Evolutionary conservation across 2,329 filamentous ascomycete genomes (phyloP), one percentile per base, ranked within the genome.

Genomic region (Trichoderma arundinaceum): DNA sequence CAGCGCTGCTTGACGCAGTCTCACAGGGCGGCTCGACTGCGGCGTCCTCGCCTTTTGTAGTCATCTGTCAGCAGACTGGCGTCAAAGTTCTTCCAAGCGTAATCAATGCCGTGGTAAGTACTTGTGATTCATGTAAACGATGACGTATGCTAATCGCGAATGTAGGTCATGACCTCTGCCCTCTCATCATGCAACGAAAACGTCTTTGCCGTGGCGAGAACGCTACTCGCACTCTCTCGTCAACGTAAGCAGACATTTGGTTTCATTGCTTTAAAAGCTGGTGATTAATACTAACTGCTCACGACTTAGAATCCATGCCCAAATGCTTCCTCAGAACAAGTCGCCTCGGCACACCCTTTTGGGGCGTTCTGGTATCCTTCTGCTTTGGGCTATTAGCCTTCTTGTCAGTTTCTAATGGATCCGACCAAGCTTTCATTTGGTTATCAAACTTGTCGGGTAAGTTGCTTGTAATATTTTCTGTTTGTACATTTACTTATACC

Each of bases 141-240:
- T 6, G 6, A 15, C 19, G 15, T 35, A 35, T 28, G 22, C 32
- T 57, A 1, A 58, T 17, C 7, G 0, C 13, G 9, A 17, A 17
- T 7, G 15, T 28, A 67, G 66, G 66, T 74, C 75, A 69, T 86
- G 59, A 83, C 83, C 32, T 83, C 81, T 1, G 84, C 83, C 3
- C 84, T 83, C 77, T 84, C 82, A 0, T 83, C 84, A 12, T 84
- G 82, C 53, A 87, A 86, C 72, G 80, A 82, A 0, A 84, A 84
- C 75, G 73, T 85, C 19, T 86, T 84, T 73, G 78, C 83, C 7
- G 81, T 81, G 2, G 82, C 79, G 7, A 82, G 84, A 44, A 83
- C 81, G 4, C 75, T 86, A 4, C 84, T 85, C 72, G 80, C 82
- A 1, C 76, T 86, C 15, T 83, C 84, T 0, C 75, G 83, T 19